Base-by-base conservation (phyloP, 192 early-diverging fungal genomes). In the Coemansia sp. region DNA sequence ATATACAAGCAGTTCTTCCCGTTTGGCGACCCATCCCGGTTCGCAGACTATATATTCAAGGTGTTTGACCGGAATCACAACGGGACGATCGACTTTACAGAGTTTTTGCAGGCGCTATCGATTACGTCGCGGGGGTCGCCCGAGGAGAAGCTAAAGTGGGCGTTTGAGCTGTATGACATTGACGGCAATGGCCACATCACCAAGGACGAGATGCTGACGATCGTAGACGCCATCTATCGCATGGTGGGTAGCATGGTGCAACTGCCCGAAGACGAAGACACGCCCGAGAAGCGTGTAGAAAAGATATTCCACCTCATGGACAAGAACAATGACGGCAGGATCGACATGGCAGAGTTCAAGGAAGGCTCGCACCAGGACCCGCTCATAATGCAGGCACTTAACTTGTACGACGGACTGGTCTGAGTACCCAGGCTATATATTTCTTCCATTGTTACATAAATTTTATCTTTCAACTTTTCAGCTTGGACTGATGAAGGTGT, bases 1-100 rank as follows among this genome's bases (percentile, higher is more conserved):
- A 94, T 96, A 61, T 98, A 95, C 84, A 95, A 96, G 79, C 91
- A 93, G 67, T 96, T 93, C 74, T 98, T 98, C 69, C 94, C 96
- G n/a, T 96, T 98, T 76, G 96, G 96, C 29, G 93, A 98, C 75
- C 88, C 93, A 6, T 89, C 91, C 45, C 85, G 86, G 45, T 98
- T 94, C 81, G 92, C 96, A 9, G 91, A 95, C 77, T 89, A 90
- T 71, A 94, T 94, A 2, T 96, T 98, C 74, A 87, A 93, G 72
- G 91, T 95, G 44, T 93, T 98, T 78, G 96, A 98, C 71, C 82
- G 77, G 39, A 92, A 98, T 78, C 90, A 92, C 80, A 92, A 95
- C 76, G 93, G 93, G 29, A 87, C 83, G 17, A 92, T 98, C 45
- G 92, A 95, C 66, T 98, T 96, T 82, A 90, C 90, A 44, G 96